phyloP scores from a whole-genome alignment of 78 protist genomes.

The Guillardia theta region DNA sequence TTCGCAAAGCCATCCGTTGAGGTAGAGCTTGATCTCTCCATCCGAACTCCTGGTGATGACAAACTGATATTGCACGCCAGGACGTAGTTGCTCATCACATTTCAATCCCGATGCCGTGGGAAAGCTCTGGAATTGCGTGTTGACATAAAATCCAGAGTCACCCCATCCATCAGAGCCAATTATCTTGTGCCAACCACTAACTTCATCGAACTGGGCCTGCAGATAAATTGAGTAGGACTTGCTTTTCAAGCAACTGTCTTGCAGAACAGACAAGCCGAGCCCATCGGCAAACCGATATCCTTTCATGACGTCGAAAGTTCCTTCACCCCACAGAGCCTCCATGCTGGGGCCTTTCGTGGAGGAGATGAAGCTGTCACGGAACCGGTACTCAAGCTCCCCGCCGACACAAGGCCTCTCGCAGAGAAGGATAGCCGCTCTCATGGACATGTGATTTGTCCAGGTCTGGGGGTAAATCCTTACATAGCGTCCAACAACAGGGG shows the following conservation, averaged over 20 bases:
- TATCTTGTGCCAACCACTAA: not conserved
- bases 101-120: not conserved
- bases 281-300: not conserved
- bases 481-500: not conserved
- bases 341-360: not conserved
- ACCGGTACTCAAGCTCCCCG: not conserved
- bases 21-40: not conserved
- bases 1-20: not conserved
- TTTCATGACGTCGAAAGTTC: not conserved
- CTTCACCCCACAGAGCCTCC: not conserved
- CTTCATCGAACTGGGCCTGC: not conserved
- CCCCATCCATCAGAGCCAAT: not conserved
- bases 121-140: not conserved
- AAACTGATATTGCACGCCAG: not conserved
- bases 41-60: not conserved
- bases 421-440: not conserved
- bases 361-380: not conserved
- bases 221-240: not conserved
- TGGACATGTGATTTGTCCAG: not conserved
- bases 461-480: not conserved
- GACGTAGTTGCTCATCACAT: not conserved
- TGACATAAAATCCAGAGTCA: not conserved
- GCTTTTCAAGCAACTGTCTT: not conserved
- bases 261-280: not conserved
- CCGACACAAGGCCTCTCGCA: not conserved